Conservation (phyloP, 345 rosid species). For the Brassica nigra region DNA sequence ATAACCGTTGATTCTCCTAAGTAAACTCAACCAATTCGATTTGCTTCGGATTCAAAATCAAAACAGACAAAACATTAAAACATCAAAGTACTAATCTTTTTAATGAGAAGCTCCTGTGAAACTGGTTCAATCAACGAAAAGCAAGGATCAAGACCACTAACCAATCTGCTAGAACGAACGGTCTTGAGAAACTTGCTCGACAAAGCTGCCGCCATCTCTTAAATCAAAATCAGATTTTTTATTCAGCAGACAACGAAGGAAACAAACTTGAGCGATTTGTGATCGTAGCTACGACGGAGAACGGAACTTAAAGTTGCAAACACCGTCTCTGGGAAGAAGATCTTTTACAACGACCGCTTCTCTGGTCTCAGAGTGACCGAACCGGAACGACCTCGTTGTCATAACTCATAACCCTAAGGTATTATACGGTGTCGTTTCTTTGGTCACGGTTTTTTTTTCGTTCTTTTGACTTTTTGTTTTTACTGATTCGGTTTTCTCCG, state of each 20-base stretch:
- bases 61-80: background rate
- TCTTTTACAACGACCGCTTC: constrained; percentile 20
- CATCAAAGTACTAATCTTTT: background rate
- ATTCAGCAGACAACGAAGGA: background rate
- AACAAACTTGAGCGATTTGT: background rate
- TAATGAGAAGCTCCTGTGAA: too few species aligned
- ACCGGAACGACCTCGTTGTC: constrained; percentile 7
- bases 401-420: constrained; percentile 6
- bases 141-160: constrained; percentile 31
- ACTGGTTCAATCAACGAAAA: too few species aligned
- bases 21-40: background rate
- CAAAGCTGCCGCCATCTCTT: constrained; percentile 61
- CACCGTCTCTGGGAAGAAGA: background rate
- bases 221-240: background rate
- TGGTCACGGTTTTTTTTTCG: background rate
- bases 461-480: background rate
- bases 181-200: constrained; percentile 55
- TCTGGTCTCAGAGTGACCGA: constrained; percentile 1
- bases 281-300: background rate
- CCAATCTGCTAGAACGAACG: constrained; percentile 49
- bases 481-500: too few species aligned
- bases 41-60: background rate
- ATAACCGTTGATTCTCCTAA: background rate
- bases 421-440: constrained; percentile 16
- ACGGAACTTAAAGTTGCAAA: background rate